Base-by-base conservation (phyloP, 768 basidiomycete species). In the Pholiota molesta region DNA sequence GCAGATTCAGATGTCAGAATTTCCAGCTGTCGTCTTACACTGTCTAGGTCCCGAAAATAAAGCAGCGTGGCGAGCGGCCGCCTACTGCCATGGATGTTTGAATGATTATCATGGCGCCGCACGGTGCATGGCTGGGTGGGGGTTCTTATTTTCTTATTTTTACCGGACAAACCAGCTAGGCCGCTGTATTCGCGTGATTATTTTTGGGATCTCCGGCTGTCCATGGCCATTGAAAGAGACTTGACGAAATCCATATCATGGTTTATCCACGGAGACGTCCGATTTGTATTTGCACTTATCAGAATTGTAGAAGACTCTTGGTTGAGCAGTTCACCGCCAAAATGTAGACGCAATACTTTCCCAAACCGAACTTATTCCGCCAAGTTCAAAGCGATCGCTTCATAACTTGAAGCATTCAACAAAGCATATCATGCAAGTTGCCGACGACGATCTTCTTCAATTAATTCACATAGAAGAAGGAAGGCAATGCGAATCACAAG, bases 141-240 rank as follows among this genome's bases (percentile, higher is more conserved):
- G 19, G 10, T 44, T 49, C n/a, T 13, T 19, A 47, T 47, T 17
- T 47, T 47, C 3, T 47, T 47, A 49, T 26, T 49, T 49, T 49
- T 21, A 49, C 23, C 23, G 53, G 21, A 35, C 9, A 23, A 55
- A 37, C 13, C 3, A 55, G 35, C n/a, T 5, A 35, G 53, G 49
- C 65, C 61, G 65, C 52, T 47, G 44, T 39, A 21, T 57, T 65
- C 65, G 65, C 59, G 65, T 61, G 59, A 56, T 60, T 47, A 7
- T 19, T 60, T 60, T 40, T 54, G 60, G 63, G 52, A 45, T 53
- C 8, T 29, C 10, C 29, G 29, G 52, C 29, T 17, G 33, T 53
- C 17, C 33, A 44, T 44, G 42, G n/a, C 42, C 42, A 44, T n/a
- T n/a, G 42, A 44, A 31, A 5, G 31, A 31, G 31, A 31, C 31